Conservation (phyloP, 495 filamentous ascomycete genomes). For the Rostrohypoxylon terebratum region DNA sequence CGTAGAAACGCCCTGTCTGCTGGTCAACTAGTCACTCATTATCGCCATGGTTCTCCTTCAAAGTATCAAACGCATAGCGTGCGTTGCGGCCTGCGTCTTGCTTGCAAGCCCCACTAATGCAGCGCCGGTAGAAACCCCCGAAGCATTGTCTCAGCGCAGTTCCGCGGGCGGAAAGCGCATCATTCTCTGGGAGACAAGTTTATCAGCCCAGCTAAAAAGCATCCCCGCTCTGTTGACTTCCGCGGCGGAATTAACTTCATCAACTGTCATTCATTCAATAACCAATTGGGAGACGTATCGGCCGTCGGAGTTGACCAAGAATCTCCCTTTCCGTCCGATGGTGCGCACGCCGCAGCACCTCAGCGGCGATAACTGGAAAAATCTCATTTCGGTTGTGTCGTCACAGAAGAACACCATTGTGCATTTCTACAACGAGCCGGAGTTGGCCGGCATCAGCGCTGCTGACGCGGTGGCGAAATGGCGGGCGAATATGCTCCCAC, state of each 20-base stretch:
- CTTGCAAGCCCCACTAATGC: conserved; percentile 16
- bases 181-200: conserved; percentile 57
- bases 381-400: conserved; percentile 34
- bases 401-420: conserved; percentile 41
- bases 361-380: conserved; percentile 51
- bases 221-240: conserved; percentile 41
- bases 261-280: conserved; percentile 48
- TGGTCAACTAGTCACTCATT: not conserved
- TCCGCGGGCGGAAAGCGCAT: conserved; percentile 46
- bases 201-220: not conserved
- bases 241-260: conserved; percentile 41
- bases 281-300: conserved; percentile 59
- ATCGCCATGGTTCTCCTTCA: conserved; percentile 13
- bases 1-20: not conserved
- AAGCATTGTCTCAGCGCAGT: conserved; percentile 21
- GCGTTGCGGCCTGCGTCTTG: conserved; percentile 25
- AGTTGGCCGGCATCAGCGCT: conserved; percentile 50
- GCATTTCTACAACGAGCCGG: conserved; percentile 60
- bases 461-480: conserved; percentile 51
- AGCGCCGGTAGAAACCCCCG: conserved; percentile 23
- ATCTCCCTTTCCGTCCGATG: conserved; percentile 54
- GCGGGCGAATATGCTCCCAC: conserved; percentile 49
- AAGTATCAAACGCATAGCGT: conserved; percentile 19
- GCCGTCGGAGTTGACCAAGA: conserved; percentile 52
- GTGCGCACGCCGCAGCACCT: conserved; percentile 53